Evolutionary conservation across 1,284 basidiomycete genomes (phyloP).

Genomic region (Vanrija sp.): DNA sequence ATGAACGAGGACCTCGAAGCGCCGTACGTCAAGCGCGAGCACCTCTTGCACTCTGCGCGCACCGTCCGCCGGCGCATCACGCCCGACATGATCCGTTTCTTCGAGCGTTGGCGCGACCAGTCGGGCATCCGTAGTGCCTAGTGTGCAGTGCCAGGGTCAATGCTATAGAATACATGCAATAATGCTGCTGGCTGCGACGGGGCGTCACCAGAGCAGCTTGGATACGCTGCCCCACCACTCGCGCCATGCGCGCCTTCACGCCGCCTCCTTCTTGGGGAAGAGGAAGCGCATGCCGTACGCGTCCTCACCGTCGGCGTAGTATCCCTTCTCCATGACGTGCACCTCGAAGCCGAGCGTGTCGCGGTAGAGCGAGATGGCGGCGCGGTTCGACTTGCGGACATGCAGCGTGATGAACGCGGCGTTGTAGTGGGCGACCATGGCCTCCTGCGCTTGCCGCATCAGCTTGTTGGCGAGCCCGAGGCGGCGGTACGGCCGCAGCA

Average conservation of each 20-base stretch:
- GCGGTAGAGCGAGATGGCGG: slow-evolving; percentile 75
- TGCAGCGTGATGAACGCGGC: slow-evolving; percentile 76
- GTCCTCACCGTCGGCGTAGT: slow-evolving; percentile 90
- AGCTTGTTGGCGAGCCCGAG: slow-evolving; percentile 81
- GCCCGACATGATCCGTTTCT: slow-evolving; percentile 67
- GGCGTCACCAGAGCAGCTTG: not conserved
- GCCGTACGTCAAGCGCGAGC: slow-evolving; percentile 64
- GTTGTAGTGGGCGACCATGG: slow-evolving; percentile 76
- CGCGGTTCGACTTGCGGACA: slow-evolving; percentile 80
- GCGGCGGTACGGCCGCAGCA: slow-evolving; percentile 75
- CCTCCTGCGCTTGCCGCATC: slow-evolving; percentile 73
- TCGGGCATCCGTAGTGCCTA: slow-evolving; percentile 45
- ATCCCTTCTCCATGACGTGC: slow-evolving; percentile 69
- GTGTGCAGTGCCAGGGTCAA: not conserved
- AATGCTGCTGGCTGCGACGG: not conserved
- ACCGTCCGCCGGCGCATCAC: slow-evolving; percentile 80
- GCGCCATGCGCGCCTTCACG: not conserved
- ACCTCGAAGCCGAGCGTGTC: slow-evolving; percentile 78
- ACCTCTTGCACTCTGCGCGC: slow-evolving; percentile 72
- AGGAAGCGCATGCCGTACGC: slow-evolving; percentile 79
- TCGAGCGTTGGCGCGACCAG: slow-evolving; percentile 58
- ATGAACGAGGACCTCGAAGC: slow-evolving; percentile 83
- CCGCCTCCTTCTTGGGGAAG: slow-evolving; percentile 28
- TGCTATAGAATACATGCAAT: slow-evolving; percentile 16
- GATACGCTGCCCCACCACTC: too few relatives aligned